Base-by-base conservation (phyloP, 805 yeast genomes). In the Zygosaccharomyces bisporus region DNA sequence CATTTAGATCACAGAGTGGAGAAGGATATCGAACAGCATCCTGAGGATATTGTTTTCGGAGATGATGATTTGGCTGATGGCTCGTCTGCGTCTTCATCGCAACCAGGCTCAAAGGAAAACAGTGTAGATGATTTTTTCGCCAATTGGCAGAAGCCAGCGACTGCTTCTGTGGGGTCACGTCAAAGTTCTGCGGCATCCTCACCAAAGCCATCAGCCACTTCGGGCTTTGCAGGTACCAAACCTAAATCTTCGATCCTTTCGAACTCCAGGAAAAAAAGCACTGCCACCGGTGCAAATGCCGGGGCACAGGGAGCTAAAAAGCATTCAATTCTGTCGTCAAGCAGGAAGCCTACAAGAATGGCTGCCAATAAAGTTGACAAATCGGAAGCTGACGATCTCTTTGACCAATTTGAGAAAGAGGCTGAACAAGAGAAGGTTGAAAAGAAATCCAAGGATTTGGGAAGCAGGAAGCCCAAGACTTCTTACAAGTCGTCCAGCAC, bases 41-140 rank as follows among this genome's bases (percentile, higher is more conserved):
- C 96, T n/a, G 80, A 83, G 41, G 73, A 76, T 25, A 79, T 86
- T 19, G 85, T 83, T 24, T 71, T 86, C 19, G 40, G 27, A 17
- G 61, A 57, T 27, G 61, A 57, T 13, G 55, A 50, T 17, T 43
- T 44, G 10, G 61, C 55, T 18, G 51, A 45, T 27, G 60, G 53
- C 4, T 51, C 57, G 17, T 45, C 54, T 9, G 48, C 59, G 2
- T 51, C 50, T 20, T 50, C 51, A 12, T 64, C 73, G 3, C 61
- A 67, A 3, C 50, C 53, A 6, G 60, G 57, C 14, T 64, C 71
- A 14, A 62, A 62, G 21, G 67, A 68, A 17, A 74, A 70, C 37
- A 72, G 78, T 23, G 75, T 75, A 19, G 96, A 89, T 64, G 96
- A 88, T 66, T 93, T 93, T 65, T 93, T 93, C 68, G 77, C 93